These are phyloP conservation scores for Cylindrodendrum hubeiense DNA, from an alignment of 2,329 filamentous ascomycete species.

Conservation along the genomic window DNA sequence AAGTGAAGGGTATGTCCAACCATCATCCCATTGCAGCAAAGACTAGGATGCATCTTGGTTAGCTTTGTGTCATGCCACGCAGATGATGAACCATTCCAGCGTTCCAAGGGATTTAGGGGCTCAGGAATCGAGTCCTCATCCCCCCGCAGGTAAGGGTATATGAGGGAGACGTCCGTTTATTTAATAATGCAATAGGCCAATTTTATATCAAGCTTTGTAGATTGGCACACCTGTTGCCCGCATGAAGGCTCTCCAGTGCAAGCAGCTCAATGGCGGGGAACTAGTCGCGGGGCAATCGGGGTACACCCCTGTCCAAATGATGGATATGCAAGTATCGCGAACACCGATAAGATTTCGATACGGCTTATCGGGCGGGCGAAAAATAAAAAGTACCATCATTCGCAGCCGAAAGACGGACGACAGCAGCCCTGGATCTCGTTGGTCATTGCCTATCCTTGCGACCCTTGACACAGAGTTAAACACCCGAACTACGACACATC, in stretches of 20 bases:
- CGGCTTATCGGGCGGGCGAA: constrained; percentile 15
- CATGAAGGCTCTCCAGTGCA: neutral
- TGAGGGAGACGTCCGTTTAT: no score
- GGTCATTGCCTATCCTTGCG: neutral
- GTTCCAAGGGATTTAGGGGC: no score
- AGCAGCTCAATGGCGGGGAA: neutral
- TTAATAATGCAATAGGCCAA: no score
- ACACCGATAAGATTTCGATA: constrained; percentile 16
- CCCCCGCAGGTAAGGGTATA: no score
- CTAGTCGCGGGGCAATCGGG: neutral
- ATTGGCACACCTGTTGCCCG: neutral
- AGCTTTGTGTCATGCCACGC: no score
- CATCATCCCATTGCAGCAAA: no score
- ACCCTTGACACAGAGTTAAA: neutral
- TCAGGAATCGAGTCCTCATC: no score
- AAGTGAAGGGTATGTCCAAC: no score
- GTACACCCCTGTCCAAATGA: neutral
- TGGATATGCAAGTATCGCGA: constrained; percentile 20
- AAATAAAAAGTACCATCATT: constrained; percentile 10
- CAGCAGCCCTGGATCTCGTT: neutral
- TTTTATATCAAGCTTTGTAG: neutral
- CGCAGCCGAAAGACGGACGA: neutral
- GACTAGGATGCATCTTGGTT: no score
- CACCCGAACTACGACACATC: constrained; percentile 3
- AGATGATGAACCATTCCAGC: no score